Evolutionary conservation across 768 basidiomycete genomes (phyloP), one percentile per base, ranked within the genome.

Genomic region (Russula ochroleuca): DNA sequence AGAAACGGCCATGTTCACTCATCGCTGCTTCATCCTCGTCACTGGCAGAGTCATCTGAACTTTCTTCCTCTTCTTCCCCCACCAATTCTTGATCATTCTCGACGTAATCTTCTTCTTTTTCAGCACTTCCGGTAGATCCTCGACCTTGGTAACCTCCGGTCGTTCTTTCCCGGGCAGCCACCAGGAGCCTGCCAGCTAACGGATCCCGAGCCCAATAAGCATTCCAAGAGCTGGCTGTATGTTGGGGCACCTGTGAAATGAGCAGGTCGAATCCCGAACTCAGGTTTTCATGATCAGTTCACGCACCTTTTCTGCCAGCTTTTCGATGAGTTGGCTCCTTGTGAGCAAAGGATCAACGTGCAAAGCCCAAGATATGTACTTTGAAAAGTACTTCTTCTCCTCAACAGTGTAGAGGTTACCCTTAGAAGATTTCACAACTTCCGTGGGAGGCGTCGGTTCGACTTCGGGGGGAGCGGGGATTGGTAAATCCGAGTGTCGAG

Each of bases 381-480:
- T 81, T 68, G 87, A 75, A 71, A 90, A 88, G 67, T 80, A 90
- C 5, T 80, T 78, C 52, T 80, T 80, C 69, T 90, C 88, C 67
- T 85, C 85, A 28, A 78, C 74, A 2, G 88, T 89, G 69, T 85
- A 90, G 71, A 75, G 83, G 65, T 86, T 80, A 54, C 87, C 85
- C 60, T 79, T 73, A 7, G 73, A 74, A 43, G 71, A 69, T 49
- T 85, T 55, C 9, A 61, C 75, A 31, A 85, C 70, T 60, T 72
- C 72, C 10, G 78, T 79, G 8, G 88, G 88, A 25, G 88, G 88
- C 3, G 78, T 83, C 1, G 88, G 88, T n/a, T 85, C 84, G 51
- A 86, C 83, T 23, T 84, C 83, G 1, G 88, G 87, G 15, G 85
- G 84, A 9, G 78, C 77, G 7, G 86, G 88, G 37, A 85, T 76